Evolutionary conservation across 306 rosid species (phyloP), one percentile per base, ranked within the genome.

Genomic region (Lupinus albus): DNA sequence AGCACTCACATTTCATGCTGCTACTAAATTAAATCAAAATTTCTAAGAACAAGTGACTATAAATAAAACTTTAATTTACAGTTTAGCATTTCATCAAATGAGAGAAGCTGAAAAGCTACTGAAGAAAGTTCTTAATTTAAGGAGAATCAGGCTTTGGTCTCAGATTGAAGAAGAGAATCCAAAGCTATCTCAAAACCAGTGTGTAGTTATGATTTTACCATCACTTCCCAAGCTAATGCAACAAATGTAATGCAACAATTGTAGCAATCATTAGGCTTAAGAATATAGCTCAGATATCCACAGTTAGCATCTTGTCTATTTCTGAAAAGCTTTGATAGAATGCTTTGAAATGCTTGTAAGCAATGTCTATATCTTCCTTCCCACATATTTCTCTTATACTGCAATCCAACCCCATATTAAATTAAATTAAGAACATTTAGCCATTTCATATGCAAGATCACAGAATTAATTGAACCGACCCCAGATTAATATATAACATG

Each of bases 371-470:
- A 64, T 93, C 99, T 79, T 93, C 89, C 84, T 83, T 93, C 76
- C 97, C 99, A 59, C 97, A 93, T 64, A 93, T 81, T 74, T 88
- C 99, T 77, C 97, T 85, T 69, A 90, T 83, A 73, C 99, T 90
- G 94, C 84, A 78, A 78, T 59, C 45, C 67, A n/a, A n/a, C n/a
- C n/a, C n/a, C n/a, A n/a, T n/a, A n/a, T n/a, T n/a, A n/a, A n/a
- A n/a, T n/a, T n/a, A n/a, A 76, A 76, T 32, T 25, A 68, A 64
- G 6, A 64, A 67, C 57, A 56, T n/a, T 4, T 14, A 45, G n/a
- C n/a, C n/a, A n/a, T n/a, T 18, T 57, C 54, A 49, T 49, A 51
- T 49, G 28, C 49, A 49, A 49, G 12, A 48, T 30, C 58, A 30
- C 2, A 5, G 52, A 32, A 20, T 6, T 17, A 42, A 2, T 35